Evolutionary conservation across 1,284 basidiomycete genomes (phyloP).

Genomic region (Boletellus dicymbophilus): DNA sequence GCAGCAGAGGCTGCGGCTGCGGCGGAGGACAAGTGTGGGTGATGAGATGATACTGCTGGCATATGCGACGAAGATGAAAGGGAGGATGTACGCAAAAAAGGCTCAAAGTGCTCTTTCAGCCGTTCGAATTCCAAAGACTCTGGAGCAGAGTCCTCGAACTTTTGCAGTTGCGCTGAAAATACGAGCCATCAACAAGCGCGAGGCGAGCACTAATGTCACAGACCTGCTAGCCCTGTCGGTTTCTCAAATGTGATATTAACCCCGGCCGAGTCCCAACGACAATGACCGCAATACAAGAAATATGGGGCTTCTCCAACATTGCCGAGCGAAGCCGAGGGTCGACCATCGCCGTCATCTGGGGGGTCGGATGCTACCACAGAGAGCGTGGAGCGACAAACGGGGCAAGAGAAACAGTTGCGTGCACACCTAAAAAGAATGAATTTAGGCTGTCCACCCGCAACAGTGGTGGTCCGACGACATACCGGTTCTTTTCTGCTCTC

Average conservation of each 20-base stretch:
- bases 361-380: conserved; percentile 89
- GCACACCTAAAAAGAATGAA: conserved; percentile 71
- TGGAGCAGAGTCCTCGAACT: conserved; percentile 82
- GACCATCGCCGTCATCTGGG: conserved; percentile 58
- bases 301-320: conserved; percentile 84
- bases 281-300: conserved; percentile 89
- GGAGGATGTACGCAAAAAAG: conserved; percentile 78
- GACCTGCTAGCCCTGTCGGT: conserved; percentile 90
- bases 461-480: conserved; percentile 12
- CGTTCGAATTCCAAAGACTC: conserved; percentile 88
- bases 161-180: conserved; percentile 80
- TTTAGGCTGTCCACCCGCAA: neutral
- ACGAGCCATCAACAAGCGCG: conserved; percentile 3
- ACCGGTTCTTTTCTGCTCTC: conserved; percentile 94
- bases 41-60: conserved; percentile 52
- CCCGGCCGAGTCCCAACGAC: conserved; percentile 93
- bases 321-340: conserved; percentile 49
- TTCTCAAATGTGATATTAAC: conserved; percentile 95
- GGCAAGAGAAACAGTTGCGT: conserved; percentile 96
- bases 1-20: conserved; percentile 86
- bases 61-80: conserved; percentile 63
- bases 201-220: conserved; percentile 20
- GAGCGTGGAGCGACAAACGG: conserved; percentile 87
- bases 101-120: conserved; percentile 93
- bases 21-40: conserved; percentile 73